Base-by-base conservation (phyloP, 495 filamentous ascomycete genomes). In the Mycothermus thermophilus region DNA sequence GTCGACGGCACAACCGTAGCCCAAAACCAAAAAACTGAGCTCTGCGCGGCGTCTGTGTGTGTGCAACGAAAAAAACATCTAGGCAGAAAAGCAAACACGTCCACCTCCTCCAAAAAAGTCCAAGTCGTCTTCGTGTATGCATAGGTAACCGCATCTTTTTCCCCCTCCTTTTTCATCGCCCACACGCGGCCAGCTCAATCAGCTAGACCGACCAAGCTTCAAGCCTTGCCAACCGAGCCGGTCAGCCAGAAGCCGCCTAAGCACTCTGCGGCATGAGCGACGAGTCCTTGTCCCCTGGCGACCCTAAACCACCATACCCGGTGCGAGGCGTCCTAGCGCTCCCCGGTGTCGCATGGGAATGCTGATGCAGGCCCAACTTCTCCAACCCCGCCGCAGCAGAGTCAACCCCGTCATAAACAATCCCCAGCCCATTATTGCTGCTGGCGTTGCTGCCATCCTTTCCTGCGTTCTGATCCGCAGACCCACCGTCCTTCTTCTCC, bases 331-430 rank as follows among this genome's bases (percentile, higher is more conserved):
- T 33, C 20, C 48, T 34, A 5, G 52, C 54, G 26, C 58, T 60
- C 24, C 55, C 51, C 7, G 57, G 52, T 25, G 22, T 11, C 22
- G n/a, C n/a, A n/a, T n/a, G n/a, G n/a, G n/a, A n/a, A n/a, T n/a
- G n/a, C 20, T 58, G 51, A 14, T 60, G 54, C 14, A 58, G 42
- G 12, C 61, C 62, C 21, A 59, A 38, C 50, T 66, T 66, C 35
- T 63, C 61, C 33, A 64, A 37, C 12, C 66, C 67, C 17, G 62
- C 58, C 12, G 63, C 50, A 27, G 56, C 64, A 48, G 63, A 67
- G 45, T 69, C 66, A n/a, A 55, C 55, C 48, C 67, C 67, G 35
- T 60, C 57, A 34, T 63, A 58, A 33, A 53, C 51, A 35, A 72
- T 72, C 8, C 66, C 66, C 0, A 72, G 51, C 19, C 67, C 67